Evolutionary conservation across 2,329 filamentous ascomycete species (phyloP).

Genomic region (Thelonectria blattea): DNA sequence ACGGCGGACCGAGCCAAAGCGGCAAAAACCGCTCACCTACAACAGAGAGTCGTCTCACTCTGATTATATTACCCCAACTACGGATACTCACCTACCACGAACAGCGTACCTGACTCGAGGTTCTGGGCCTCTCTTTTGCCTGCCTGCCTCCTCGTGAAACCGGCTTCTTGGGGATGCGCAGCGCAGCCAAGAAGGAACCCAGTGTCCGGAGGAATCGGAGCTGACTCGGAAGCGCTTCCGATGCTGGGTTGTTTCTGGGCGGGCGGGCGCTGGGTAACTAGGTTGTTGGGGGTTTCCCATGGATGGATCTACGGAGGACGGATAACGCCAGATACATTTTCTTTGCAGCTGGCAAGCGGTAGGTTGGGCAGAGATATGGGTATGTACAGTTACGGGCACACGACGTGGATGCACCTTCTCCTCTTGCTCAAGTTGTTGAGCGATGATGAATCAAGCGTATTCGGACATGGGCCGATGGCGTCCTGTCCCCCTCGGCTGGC

Average conservation of each 20-base stretch:
- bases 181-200: conserved; percentile 4
- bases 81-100: neutral
- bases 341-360: too few species aligned
- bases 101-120: neutral
- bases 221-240: conserved; percentile 8
- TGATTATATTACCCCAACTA: neutral
- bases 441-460: neutral
- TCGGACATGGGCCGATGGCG: conserved; percentile 27
- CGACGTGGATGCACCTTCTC: neutral
- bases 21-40: too few species aligned
- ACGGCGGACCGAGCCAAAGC: too few species aligned
- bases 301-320: too few species aligned
- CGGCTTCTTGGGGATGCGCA: neutral
- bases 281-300: too few species aligned
- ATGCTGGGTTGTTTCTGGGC: neutral
- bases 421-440: neutral
- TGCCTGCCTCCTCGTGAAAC: neutral
- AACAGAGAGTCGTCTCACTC: neutral
- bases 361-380: too few species aligned
- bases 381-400: too few species aligned
- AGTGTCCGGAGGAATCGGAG: neutral
- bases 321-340: too few species aligned
- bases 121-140: too few species aligned
- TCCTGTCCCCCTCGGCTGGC: too few species aligned
- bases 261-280: too few species aligned